Percentiles rank a stretch among this genome's conserved stretches.
These are phyloP conservation scores for Lobosporangium transversale DNA, from an alignment of 192 early-diverging fungal species.

Conservation along the genomic window DNA sequence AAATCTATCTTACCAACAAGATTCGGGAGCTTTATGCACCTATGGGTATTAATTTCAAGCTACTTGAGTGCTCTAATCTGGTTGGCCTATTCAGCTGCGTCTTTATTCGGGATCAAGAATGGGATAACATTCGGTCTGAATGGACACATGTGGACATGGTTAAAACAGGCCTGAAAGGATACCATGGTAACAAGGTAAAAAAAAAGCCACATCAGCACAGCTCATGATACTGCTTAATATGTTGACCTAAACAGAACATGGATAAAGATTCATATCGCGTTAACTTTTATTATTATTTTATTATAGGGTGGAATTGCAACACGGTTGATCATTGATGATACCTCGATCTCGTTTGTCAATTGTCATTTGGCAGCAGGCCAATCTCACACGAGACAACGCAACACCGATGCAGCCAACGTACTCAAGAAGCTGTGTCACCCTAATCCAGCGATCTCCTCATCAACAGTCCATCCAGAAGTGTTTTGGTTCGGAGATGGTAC, in stretches of 20 bases:
- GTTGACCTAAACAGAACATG: constrained; percentile 24
- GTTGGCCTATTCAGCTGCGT: constrained; percentile 93
- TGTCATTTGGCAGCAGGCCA: constrained; percentile 90
- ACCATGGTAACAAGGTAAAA: constrained; percentile 88
- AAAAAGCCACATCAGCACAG: neutral
- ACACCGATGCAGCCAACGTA: constrained; percentile 78
- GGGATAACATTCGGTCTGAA: constrained; percentile 55
- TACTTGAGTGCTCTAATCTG: constrained; percentile 80
- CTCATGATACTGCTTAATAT: too few species aligned
- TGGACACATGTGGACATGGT: constrained; percentile 75
- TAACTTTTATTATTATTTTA: neutral
- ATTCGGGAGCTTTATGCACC: constrained; percentile 65
- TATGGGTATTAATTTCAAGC: constrained; percentile 58
- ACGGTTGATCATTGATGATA: constrained; percentile 79
- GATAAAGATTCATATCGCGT: too few species aligned
- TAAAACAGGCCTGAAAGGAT: constrained; percentile 91
- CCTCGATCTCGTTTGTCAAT: constrained; percentile 87
- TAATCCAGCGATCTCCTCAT: constrained; percentile 32
- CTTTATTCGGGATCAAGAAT: constrained; percentile 75
- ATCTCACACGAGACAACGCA: constrained; percentile 73
- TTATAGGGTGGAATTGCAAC: constrained; percentile 78
- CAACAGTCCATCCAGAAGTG: constrained; percentile 54
- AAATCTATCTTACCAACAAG: constrained; percentile 71
- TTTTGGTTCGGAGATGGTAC: constrained; percentile 92
- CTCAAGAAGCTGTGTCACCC: constrained; percentile 61